phyloP scores from a whole-genome alignment of 768 basidiomycete genomes.

The Baorangia bicolor region DNA sequence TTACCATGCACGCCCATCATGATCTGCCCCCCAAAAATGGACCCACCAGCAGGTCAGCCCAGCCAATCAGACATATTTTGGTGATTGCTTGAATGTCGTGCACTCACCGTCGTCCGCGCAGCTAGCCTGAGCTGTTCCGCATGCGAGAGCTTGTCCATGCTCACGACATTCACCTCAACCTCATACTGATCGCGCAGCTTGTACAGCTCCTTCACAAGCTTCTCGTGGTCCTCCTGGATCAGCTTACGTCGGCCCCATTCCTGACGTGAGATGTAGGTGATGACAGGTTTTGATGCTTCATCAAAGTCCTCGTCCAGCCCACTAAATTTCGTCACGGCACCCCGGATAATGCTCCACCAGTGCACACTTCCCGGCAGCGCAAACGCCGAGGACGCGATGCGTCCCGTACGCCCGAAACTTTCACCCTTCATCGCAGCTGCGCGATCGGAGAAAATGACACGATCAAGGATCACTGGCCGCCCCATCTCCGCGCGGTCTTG shows the following conservation, averaged over 20 bases:
- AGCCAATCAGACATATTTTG: not conserved
- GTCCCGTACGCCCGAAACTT: conserved; percentile 66
- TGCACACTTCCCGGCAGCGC: conserved; percentile 67
- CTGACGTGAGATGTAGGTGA: conserved; percentile 91
- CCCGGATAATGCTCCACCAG: conserved; percentile 84
- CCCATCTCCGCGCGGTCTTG: conserved; percentile 70
- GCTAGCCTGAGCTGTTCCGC: conserved; percentile 80
- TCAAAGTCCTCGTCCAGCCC: conserved; percentile 50
- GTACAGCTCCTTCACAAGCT: conserved; percentile 70
- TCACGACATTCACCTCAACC: conserved; percentile 86
- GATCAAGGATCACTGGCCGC: conserved; percentile 75
- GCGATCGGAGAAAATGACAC: conserved; percentile 86
- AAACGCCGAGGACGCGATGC: conserved; percentile 75
- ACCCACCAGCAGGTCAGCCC: not conserved
- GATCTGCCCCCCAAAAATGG: conserved; percentile 51
- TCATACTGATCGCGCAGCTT: conserved; percentile 68
- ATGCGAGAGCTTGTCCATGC: conserved; percentile 77
- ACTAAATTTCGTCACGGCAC: conserved; percentile 70
- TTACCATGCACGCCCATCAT: conserved; percentile 96
- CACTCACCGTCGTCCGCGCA: conserved; percentile 77
- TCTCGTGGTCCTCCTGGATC: conserved; percentile 71
- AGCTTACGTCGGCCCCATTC: conserved; percentile 87
- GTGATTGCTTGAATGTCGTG: not conserved
- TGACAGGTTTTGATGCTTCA: conserved; percentile 66
- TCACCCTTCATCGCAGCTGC: conserved; percentile 76